Evolutionary conservation across 331 rosid genomes (phyloP), one percentile per base, ranked within the genome.

Genomic region (Phaseolus coccineus): DNA sequence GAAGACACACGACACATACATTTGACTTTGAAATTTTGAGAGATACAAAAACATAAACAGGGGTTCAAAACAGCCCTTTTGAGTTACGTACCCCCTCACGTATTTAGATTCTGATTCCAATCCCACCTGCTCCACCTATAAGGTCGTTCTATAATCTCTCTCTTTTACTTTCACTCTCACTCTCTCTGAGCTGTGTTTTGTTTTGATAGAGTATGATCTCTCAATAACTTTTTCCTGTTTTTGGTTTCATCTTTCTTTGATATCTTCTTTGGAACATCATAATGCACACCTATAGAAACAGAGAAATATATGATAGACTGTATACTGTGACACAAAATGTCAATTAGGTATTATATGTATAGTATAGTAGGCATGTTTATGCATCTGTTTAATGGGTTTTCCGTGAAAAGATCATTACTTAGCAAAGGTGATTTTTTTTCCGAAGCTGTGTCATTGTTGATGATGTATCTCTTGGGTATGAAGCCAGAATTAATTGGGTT

Each of bases 41-140:
- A 42, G 11, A 30, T 35, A 39, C 28, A 30, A 24, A 67, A 67
- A 0, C 59, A 53, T 53, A 4, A 44, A 22, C 24, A 27, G 67
- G 25, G 14, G 56, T 81, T 55, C 8, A 73, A 56, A 52, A 53
- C 10, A 57, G 8, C 59, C n/a, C 70, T 59, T 50, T 77, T 19
- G 1, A 42, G 61, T 64, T 46, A 73, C 39, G 16, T 55, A 42
- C 42, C 42, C 58, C 72, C 16, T 71, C 47, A 16, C 22, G 8
- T 71, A 62, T 44, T n/a, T 40, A 56, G 59, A 80, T 76, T 52
- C 74, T 62, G 63, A 30, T 53, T 65, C 68, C n/a, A 70, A 47
- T 42, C 24, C 47, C 59, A 28, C 44, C 14, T 52, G 16, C 28
- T 8, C 57, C 40, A 30, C 68, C 44, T 65, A 65, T 42, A 74